Evolutionary conservation across 768 basidiomycete species (phyloP).

Genomic region (Cystoderma amianthinum): DNA sequence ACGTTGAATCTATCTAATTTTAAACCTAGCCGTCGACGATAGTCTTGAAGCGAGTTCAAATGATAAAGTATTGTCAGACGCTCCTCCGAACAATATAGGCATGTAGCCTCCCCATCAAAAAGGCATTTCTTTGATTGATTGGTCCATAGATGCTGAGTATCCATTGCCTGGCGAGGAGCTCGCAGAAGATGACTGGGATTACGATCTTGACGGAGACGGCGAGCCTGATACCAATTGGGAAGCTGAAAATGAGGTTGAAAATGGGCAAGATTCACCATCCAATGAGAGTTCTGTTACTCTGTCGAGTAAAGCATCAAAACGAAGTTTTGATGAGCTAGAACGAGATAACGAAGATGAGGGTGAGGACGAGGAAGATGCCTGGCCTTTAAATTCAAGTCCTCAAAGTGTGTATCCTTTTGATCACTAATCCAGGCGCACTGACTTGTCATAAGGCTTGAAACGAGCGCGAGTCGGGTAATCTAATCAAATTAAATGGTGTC

Average conservation of each 20-base stretch:
- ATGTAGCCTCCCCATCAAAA: no score
- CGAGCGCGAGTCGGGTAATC: slow-evolving; percentile 32
- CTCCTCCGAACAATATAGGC: no score
- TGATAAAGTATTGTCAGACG: no score
- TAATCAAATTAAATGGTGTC: no score
- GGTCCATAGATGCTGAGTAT: background rate
- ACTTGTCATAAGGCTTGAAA: slow-evolving; percentile 29
- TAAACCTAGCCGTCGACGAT: no score
- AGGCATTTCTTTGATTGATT: no score
- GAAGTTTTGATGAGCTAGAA: slow-evolving; percentile 41
- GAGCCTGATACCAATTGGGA: slow-evolving; percentile 39
- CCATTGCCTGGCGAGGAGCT: background rate
- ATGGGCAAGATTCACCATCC: no score
- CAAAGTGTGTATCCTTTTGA: background rate
- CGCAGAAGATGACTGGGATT: slow-evolving; percentile 23
- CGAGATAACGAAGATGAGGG: slow-evolving; percentile 24
- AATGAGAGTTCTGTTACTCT: slow-evolving; percentile 49
- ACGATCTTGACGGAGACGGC: slow-evolving; percentile 35
- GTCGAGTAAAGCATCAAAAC: slow-evolving; percentile 55
- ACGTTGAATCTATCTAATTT: no score
- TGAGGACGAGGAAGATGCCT: slow-evolving; percentile 25
- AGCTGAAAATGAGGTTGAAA: slow-evolving; percentile 35
- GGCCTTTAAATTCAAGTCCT: slow-evolving; percentile 21
- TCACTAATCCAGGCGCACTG: background rate
- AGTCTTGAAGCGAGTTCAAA: no score